These are phyloP conservation scores for Pochonia chlamydosporia DNA, from an alignment of 2,329 filamentous ascomycete genomes.

Conservation along the genomic window DNA sequence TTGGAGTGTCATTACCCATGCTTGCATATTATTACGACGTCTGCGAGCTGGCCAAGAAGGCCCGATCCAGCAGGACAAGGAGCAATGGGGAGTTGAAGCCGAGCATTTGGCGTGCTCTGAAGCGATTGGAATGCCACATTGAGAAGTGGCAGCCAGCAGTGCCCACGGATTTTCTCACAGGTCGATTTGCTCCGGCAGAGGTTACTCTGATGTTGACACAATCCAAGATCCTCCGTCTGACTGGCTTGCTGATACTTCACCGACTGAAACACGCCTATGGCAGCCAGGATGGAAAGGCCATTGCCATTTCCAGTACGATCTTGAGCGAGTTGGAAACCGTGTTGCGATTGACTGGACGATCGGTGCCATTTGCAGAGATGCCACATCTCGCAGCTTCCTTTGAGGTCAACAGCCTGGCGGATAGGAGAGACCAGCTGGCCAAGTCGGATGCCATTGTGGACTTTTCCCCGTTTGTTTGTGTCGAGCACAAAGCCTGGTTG, in stretches of 20 bases:
- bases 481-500: constrained; percentile 6
- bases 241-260: constrained; percentile 5
- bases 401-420: not conserved
- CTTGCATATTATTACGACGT: constrained; percentile 8
- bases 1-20: constrained; percentile 8
- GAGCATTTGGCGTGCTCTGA: too few species aligned
- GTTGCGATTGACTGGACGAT: constrained; percentile 3
- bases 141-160: constrained; percentile 1
- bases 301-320: constrained; percentile 1
- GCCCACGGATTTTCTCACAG: not conserved
- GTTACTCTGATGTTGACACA: constrained; percentile 6
- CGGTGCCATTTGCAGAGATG: constrained; percentile 8
- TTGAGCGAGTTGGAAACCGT: constrained; percentile 6
- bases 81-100: too few species aligned
- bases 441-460: constrained; percentile 5
- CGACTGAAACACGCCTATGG: constrained; percentile 8
- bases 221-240: not conserved
- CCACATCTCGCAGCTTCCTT: constrained; percentile 9
- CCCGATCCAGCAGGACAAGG: too few species aligned
- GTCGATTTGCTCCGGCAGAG: constrained; percentile 3
- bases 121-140: too few species aligned
- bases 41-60: constrained; percentile 5
- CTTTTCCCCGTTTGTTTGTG: constrained; percentile 7
- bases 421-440: not conserved
- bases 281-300: not conserved